These are phyloP conservation scores for Trichoderma endophyticum DNA, from an alignment of 2,329 filamentous ascomycete species.

Conservation along the genomic window DNA sequence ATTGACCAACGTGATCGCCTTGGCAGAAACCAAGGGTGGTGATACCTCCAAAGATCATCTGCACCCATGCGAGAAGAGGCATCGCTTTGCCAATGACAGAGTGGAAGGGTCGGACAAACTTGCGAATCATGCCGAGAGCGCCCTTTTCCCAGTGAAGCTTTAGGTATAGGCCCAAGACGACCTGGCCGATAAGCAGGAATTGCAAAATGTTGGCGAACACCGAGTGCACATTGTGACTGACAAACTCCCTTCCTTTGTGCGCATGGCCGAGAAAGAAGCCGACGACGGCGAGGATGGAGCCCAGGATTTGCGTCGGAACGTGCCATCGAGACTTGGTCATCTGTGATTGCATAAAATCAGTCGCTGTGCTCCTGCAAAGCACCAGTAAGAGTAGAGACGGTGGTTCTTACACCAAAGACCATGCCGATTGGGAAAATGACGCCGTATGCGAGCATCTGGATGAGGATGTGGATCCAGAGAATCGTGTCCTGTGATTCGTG, in stretches of 20 bases:
- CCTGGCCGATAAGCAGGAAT: conserved; percentile 72
- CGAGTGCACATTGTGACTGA: conserved; percentile 70
- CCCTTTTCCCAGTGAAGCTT: conserved; percentile 85
- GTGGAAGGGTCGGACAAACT: conserved; percentile 68
- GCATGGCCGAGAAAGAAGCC: conserved; percentile 90
- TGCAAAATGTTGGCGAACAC: conserved; percentile 78
- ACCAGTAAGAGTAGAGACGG: background rate
- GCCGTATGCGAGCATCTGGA: conserved; percentile 85
- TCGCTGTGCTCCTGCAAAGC: background rate
- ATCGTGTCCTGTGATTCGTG: conserved; percentile 61
- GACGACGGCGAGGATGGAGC: conserved; percentile 70
- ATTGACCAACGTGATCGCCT: conserved; percentile 87
- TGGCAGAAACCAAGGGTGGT: conserved; percentile 90
- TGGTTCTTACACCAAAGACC: conserved; percentile 75
- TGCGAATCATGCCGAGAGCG: conserved; percentile 74
- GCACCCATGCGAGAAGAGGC: conserved; percentile 82
- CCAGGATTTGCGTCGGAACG: conserved; percentile 78
- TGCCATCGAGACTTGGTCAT: conserved; percentile 92
- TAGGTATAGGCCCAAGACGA: conserved; percentile 79
- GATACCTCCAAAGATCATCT: conserved; percentile 96
- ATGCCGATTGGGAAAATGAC: conserved; percentile 92
- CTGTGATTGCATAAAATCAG: conserved; percentile 40
- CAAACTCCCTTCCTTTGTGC: conserved; percentile 86
- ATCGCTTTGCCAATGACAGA: conserved; percentile 82
- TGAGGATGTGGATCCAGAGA: conserved; percentile 90